These are phyloP conservation scores for Pisolithus orientalis DNA, from an alignment of 768 basidiomycete genomes.

Conservation along the genomic window DNA sequence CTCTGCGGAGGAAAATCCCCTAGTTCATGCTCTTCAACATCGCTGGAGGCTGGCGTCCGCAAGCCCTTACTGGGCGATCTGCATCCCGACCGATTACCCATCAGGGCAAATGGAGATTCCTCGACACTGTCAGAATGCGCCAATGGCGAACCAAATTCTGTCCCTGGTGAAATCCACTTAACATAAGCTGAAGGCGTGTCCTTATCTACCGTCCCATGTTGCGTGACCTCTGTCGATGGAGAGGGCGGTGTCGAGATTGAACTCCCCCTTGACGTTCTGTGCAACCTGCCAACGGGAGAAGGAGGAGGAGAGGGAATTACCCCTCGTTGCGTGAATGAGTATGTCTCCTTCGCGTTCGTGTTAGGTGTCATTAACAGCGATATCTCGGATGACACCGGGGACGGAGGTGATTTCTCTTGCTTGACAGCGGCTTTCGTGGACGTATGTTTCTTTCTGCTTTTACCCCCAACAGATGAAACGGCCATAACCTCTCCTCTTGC, in stretches of 20 bases:
- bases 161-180: constrained; percentile 9
- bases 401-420: constrained; percentile 6
- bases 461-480: constrained; percentile 3
- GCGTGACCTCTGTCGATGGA: constrained; percentile 18
- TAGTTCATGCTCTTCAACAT: constrained; percentile 9
- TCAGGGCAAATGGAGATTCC: not conserved
- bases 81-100: not conserved
- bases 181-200: constrained; percentile 6
- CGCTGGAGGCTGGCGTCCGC: not conserved
- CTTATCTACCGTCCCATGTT: constrained; percentile 14
- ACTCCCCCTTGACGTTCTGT: constrained; percentile 5
- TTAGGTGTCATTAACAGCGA: constrained; percentile 13
- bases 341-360: not conserved
- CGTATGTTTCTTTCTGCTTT: not conserved
- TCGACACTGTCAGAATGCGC: constrained; percentile 7
- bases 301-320: not conserved
- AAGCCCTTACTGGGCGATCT: constrained; percentile 7
- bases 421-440: not conserved
- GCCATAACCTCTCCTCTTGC: constrained; percentile 23
- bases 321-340: not conserved
- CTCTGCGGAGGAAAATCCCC: not conserved
- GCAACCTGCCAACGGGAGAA: constrained; percentile 7
- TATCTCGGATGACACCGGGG: constrained; percentile 12
- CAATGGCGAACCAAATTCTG: constrained; percentile 12
- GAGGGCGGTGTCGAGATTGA: constrained; percentile 12